These are phyloP conservation scores for Oryza rufipogon DNA, from an alignment of 176 grass and related monocot species.

Conservation along the genomic window DNA sequence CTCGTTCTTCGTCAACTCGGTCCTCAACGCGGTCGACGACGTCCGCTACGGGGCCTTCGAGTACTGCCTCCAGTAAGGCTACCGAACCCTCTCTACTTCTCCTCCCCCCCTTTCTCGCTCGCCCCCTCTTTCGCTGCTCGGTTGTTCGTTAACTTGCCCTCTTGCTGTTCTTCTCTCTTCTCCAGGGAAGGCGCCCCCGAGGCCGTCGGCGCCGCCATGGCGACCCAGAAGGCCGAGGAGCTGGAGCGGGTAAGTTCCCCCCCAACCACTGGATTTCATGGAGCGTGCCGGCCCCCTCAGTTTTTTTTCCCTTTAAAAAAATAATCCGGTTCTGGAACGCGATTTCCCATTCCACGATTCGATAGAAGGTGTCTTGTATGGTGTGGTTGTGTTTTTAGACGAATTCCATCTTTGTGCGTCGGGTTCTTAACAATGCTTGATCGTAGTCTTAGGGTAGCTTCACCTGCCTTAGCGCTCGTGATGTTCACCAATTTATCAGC, in stretches of 20 bases:
- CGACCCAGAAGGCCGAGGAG: slow-evolving; percentile 31
- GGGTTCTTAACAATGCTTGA: background rate
- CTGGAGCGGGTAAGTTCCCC: slow-evolving; percentile 43
- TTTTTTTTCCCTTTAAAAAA: background rate
- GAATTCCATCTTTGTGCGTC: background rate
- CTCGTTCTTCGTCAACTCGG: slow-evolving; percentile 37
- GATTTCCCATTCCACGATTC: background rate
- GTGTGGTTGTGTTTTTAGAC: background rate
- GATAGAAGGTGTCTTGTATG: background rate
- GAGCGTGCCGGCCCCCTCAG: background rate
- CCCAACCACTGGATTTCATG: background rate
- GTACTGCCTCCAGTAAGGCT: slow-evolving; percentile 48
- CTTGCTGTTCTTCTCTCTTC: slow-evolving; percentile 16
- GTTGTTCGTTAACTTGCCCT: slow-evolving; percentile 23
- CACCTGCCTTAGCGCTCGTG: too few relatives aligned
- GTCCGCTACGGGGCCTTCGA: slow-evolving; percentile 36
- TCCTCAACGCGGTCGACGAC: slow-evolving; percentile 38
- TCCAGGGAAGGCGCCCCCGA: slow-evolving; percentile 38
- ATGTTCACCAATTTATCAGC: background rate
- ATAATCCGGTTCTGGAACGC: background rate
- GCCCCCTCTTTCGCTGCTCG: background rate
- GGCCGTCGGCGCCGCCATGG: slow-evolving; percentile 26
- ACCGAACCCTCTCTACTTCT: background rate
- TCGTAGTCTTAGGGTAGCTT: background rate
- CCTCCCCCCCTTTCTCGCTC: background rate